A percentile compares a stretch with the other conserved stretches of the same genome.
phyloP scores from a whole-genome alignment of 2,329 filamentous ascomycete genomes.

The Phialophora chinensis region DNA sequence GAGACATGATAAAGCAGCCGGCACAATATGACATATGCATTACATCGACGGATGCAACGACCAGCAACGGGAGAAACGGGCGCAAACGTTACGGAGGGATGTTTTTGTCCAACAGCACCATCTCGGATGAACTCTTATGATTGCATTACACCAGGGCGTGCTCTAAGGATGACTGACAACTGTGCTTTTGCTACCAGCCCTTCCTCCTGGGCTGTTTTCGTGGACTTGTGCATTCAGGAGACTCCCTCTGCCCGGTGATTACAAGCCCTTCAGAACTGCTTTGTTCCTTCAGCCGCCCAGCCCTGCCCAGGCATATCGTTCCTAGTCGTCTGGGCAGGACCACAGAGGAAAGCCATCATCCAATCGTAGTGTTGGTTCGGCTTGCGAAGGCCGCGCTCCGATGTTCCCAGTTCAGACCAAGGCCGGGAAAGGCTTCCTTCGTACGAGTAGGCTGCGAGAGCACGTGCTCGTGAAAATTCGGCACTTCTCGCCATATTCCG shows the following conservation, averaged over 20 bases:
- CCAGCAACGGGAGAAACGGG: slow-evolving; percentile 32
- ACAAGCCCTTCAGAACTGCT: background rate
- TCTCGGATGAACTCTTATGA: slow-evolving; percentile 39
- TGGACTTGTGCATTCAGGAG: background rate
- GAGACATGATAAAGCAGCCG: slow-evolving; percentile 13
- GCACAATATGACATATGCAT: slow-evolving; percentile 28
- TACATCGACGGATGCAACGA: slow-evolving; percentile 30
- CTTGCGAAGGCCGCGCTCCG: slow-evolving; percentile 14
- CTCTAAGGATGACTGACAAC: slow-evolving; percentile 32
- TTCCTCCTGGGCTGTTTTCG: background rate
- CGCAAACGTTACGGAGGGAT: slow-evolving; percentile 30
- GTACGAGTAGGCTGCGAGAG: background rate
- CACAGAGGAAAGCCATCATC: background rate
- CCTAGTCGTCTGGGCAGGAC: background rate
- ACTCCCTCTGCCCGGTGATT: background rate
- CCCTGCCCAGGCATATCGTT: background rate
- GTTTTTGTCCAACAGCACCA: slow-evolving; percentile 32
- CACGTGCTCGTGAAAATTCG: slow-evolving; percentile 17
- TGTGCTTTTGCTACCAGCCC: slow-evolving; percentile 27
- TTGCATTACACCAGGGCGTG: slow-evolving; percentile 38
- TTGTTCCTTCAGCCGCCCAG: slow-evolving; percentile 10
- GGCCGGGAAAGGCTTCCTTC: background rate
- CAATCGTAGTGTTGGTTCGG: slow-evolving; percentile 20
- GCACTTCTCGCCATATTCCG: background rate
- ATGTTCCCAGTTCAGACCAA: background rate